Evolutionary conservation across 1,284 basidiomycete genomes (phyloP).

Genomic region (Puccinia polysora): DNA sequence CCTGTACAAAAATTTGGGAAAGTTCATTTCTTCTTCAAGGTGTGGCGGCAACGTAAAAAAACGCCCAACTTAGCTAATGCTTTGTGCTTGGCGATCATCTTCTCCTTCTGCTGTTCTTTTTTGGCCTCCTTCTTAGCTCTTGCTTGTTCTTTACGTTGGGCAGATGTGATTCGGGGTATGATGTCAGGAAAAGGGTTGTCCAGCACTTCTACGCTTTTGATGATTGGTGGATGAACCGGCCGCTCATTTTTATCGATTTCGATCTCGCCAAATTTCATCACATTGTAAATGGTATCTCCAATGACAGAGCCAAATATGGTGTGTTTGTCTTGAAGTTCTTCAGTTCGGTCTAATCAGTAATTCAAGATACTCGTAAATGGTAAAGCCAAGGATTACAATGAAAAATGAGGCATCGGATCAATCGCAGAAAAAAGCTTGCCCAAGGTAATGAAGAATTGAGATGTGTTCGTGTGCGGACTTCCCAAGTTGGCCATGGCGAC

Average conservation of each 20-base stretch:
- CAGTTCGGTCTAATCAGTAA: conserved; percentile 64
- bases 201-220: conserved; percentile 72
- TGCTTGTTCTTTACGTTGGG: conserved; percentile 76
- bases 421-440: not conserved
- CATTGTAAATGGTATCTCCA: conserved; percentile 54
- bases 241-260: conserved; percentile 76
- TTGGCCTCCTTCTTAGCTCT: conserved; percentile 70
- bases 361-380: not conserved
- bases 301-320: conserved; percentile 67
- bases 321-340: conserved; percentile 81
- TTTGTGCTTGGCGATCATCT: conserved; percentile 41
- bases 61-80: conserved; percentile 31
- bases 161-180: conserved; percentile 89
- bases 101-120: conserved; percentile 68
- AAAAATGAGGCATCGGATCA: not conserved
- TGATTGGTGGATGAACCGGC: conserved; percentile 85
- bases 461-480: conserved; percentile 54
- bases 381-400: not conserved
- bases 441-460: conserved; percentile 52
- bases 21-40: too few species aligned
- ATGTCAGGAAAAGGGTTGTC: conserved; percentile 95
- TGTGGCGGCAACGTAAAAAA: not conserved
- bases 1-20: conserved; percentile 55
- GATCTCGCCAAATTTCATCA: conserved; percentile 67
- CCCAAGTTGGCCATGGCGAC: conserved; percentile 92